Evolutionary conservation across 441 rosid genomes (phyloP).

Genomic region (Populus hybrid): DNA sequence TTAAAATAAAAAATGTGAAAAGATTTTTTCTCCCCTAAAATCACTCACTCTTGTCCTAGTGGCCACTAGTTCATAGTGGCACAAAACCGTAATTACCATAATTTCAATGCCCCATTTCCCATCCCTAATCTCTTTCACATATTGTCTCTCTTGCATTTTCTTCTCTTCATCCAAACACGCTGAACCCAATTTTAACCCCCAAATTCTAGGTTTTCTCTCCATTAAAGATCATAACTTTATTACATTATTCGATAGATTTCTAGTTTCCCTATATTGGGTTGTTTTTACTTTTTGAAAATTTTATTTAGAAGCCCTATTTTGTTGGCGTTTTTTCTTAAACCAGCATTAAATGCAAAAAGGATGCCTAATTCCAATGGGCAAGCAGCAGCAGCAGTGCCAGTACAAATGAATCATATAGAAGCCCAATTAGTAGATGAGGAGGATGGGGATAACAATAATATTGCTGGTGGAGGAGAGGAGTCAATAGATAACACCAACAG

Average conservation of each 20-base stretch:
- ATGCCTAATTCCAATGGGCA: conserved; percentile 29
- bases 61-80: neutral
- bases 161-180: neutral
- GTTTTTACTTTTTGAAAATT: neutral
- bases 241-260: neutral
- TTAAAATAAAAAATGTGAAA: no score
- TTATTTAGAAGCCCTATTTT: neutral
- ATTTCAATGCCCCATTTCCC: neutral
- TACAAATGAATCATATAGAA: conserved; percentile 14
- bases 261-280: neutral
- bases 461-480: conserved; percentile 28
- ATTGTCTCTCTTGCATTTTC: neutral
- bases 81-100: conserved; percentile 1
- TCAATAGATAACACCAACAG: conserved; percentile 32
- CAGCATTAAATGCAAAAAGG: neutral
- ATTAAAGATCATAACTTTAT: neutral
- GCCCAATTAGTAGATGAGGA: conserved; percentile 25
- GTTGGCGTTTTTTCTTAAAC: neutral
- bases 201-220: neutral
- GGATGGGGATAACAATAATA: conserved; percentile 32
- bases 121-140: neutral
- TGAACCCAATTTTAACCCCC: neutral
- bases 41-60: neutral
- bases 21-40: neutral
- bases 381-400: conserved; percentile 1